Evolutionary conservation across 768 basidiomycete species (phyloP), one percentile per base, ranked within the genome.

Genomic region (Lactarius sanguifluus): DNA sequence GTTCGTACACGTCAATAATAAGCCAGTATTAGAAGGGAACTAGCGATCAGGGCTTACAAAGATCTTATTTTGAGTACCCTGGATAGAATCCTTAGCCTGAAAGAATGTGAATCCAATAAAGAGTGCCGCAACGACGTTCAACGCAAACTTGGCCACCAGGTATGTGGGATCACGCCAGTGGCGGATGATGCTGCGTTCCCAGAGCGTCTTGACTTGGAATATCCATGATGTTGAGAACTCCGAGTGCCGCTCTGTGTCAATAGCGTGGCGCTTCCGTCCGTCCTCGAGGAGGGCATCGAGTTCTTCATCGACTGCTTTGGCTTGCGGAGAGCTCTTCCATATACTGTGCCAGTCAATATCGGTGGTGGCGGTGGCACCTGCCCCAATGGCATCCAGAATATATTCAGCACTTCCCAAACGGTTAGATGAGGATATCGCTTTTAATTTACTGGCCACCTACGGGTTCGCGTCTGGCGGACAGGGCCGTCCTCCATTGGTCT

Each of bases 381-480:
- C 84, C 23, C 85, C 86, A 47, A 86, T 86, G 25, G 79, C 81
- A 52, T 82, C 79, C 34, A 87, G 76, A 72, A 82, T 80, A 71
- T 79, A 81, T 68, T 82, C 81, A 0, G 81, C 81, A 18, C 81
- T 82, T 64, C 15, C 28, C 6, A 12, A 28, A 23, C 23, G 18
- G 43, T 66, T 6, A 62, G 41, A 16, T 59, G 15, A 61, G 16
- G 13, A 47, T 13, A 15, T 30, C 13, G 18, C 25, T 9, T 2
- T 10, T 43, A 23, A 36, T 23, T 38, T n/a, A 6, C 74, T 7
- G 28, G 23, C 2, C 6, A 70, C 76, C 41, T 66, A 78, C 76
- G 93, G 92, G 73, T 96, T 96, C 75, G 87, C 92, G 1, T 81
- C 79, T 3, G 81, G 72, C 0, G 80, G 78, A 66, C 93, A 94